Percentiles rank a stretch among this genome's conserved stretches.
phyloP scores from a whole-genome alignment of 306 rosid species.

The Alnus glutinosa region DNA sequence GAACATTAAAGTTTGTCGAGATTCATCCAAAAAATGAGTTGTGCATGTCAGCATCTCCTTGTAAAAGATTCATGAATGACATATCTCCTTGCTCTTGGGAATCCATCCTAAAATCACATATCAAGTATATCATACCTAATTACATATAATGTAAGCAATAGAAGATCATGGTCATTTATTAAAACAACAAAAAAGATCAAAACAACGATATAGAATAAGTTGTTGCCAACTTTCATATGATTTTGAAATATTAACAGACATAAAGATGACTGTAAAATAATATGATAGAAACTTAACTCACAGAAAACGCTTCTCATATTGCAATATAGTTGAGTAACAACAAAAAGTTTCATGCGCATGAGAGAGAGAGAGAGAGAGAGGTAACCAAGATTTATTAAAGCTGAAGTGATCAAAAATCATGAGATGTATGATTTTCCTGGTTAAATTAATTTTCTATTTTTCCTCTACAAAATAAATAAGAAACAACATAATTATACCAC shows the following conservation, averaged over 20 bases:
- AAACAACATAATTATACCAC: constrained; percentile 39
- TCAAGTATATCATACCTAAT: too few species aligned
- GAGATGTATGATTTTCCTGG: constrained; percentile 36
- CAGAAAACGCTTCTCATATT: neutral
- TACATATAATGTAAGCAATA: too few species aligned
- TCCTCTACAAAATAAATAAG: constrained; percentile 27
- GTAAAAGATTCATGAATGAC: too few species aligned
- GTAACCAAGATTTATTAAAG: constrained; percentile 11
- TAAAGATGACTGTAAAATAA: neutral
- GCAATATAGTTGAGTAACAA: neutral
- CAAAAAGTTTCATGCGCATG: neutral
- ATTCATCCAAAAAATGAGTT: too few species aligned
- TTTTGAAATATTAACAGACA: neutral
- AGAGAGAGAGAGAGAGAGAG: neutral
- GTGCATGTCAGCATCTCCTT: too few species aligned
- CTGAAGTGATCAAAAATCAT: constrained; percentile 6
- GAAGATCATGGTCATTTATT: too few species aligned
- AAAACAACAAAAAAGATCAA: too few species aligned
- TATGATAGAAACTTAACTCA: neutral
- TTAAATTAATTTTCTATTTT: constrained; percentile 41
- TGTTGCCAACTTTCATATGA: neutral
- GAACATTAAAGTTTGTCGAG: too few species aligned
- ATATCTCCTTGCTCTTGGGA: too few species aligned
- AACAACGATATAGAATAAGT: too few species aligned
- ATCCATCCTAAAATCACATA: too few species aligned